A percentile compares a stretch with the other conserved stretches of the same genome.
phyloP scores from a whole-genome alignment of 441 rosid species.

The Hura crepitans region DNA sequence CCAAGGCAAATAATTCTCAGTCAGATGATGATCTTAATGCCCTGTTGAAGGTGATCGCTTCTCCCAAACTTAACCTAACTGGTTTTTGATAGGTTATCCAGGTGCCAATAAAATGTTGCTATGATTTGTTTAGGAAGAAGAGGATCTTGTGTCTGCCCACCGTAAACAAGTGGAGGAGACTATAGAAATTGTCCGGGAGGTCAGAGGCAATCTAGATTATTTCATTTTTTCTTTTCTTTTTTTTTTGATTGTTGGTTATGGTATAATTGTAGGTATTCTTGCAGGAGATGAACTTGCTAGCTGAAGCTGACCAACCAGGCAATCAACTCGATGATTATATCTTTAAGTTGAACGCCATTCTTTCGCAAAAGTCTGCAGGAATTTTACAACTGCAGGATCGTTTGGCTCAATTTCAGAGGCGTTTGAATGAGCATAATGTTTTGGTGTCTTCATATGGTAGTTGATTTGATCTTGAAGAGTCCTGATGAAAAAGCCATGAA shows the following conservation, averaged over 20 bases:
- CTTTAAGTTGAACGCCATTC: slow-evolving; percentile 56
- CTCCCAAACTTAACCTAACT: neutral
- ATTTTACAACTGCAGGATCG: slow-evolving; percentile 60
- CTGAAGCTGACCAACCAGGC: slow-evolving; percentile 80
- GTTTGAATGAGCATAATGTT: slow-evolving; percentile 66
- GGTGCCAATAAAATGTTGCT: slow-evolving; percentile 12
- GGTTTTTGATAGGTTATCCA: slow-evolving; percentile 4
- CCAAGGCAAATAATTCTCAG: slow-evolving; percentile 31
- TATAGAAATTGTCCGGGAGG: slow-evolving; percentile 69
- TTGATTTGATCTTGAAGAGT: slow-evolving; percentile 22
- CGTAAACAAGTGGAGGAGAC: slow-evolving; percentile 71
- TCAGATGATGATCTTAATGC: slow-evolving; percentile 61
- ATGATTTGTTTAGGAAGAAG: slow-evolving; percentile 55
- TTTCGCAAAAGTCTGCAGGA: slow-evolving; percentile 76
- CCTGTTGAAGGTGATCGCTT: slow-evolving; percentile 47
- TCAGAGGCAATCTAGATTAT: slow-evolving; percentile 12
- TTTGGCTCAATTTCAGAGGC: slow-evolving; percentile 74
- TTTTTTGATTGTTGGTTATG: neutral
- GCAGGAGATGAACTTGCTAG: slow-evolving; percentile 76
- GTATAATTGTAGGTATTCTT: slow-evolving; percentile 2
- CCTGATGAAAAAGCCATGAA: slow-evolving; percentile 5
- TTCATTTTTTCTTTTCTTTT: neutral
- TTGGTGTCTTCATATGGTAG: slow-evolving; percentile 50
- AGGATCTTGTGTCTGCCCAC: slow-evolving; percentile 72
- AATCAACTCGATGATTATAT: slow-evolving; percentile 78